These are phyloP conservation scores for Ophiostoma fasciatum DNA, from an alignment of 2,329 filamentous ascomycete species.

Conservation along the genomic window DNA sequence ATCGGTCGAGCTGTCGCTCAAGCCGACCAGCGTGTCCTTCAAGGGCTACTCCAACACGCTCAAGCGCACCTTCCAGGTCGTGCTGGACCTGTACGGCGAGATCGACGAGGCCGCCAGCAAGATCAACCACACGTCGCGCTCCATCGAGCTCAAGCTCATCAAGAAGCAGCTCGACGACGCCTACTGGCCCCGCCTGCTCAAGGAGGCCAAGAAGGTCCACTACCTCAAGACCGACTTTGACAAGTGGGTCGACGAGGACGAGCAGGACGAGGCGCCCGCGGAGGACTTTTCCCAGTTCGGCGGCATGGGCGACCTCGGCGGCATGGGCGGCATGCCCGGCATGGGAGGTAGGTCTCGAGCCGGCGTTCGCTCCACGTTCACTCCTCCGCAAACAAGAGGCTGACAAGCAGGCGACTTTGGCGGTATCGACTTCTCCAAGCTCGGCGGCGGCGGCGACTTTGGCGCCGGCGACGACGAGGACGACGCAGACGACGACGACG, in stretches of 20 bases:
- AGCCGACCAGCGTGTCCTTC: constrained; percentile 64
- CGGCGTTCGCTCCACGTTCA: too few relatives aligned
- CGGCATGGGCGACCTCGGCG: constrained; percentile 37
- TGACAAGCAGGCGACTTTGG: constrained; percentile 50
- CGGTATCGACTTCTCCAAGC: constrained; percentile 89
- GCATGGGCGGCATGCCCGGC: constrained; percentile 31
- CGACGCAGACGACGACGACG: constrained; percentile 43
- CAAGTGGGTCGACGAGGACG: constrained; percentile 98
- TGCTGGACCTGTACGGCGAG: constrained; percentile 78
- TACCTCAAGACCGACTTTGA: constrained; percentile 96
- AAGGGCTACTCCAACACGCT: constrained; percentile 68
- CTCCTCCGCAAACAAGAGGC: too few relatives aligned
- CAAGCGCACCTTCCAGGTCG: constrained; percentile 75
- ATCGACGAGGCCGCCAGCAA: constrained; percentile 78
- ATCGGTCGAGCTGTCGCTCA: constrained; percentile 69
- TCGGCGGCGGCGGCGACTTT: constrained; percentile 38
- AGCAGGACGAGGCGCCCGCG: constrained; percentile 80
- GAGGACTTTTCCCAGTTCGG: constrained; percentile 61
- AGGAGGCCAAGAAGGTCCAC: constrained; percentile 78
- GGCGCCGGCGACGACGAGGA: constrained; percentile 20
- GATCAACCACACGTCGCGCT: constrained; percentile 75
- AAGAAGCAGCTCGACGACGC: constrained; percentile 95
- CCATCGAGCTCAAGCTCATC: constrained; percentile 77
- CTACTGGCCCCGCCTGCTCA: constrained; percentile 91
- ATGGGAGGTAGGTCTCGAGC: constrained; percentile 52